A percentile compares a stretch with the other conserved stretches of the same genome.
Conservation (phyloP, 2,329 filamentous ascomycete genomes). For the Esteya vermicola region DNA sequence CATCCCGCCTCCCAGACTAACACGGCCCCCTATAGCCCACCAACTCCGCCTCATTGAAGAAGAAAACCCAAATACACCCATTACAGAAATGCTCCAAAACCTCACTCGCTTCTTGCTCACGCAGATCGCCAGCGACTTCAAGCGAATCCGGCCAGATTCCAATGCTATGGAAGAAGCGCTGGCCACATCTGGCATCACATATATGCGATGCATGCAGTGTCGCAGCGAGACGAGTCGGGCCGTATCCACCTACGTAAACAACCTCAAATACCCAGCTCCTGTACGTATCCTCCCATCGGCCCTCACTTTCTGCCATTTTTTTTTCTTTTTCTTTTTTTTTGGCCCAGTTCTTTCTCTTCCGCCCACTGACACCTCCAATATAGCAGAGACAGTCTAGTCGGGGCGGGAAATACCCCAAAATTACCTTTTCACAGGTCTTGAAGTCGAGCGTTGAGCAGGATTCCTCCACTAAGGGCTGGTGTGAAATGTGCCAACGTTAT, state of each 20-base stretch:
- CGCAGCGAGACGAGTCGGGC: conserved; percentile 71
- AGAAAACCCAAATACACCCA: conserved; percentile 54
- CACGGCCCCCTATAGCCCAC: conserved; percentile 31
- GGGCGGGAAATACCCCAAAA: conserved; percentile 36
- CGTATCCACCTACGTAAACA: conserved; percentile 68
- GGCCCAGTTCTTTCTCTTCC: not conserved
- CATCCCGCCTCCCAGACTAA: not conserved
- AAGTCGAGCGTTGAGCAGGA: conserved; percentile 86
- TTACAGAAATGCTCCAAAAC: conserved; percentile 73
- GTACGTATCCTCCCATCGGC: conserved; percentile 14
- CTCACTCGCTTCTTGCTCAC: conserved; percentile 77
- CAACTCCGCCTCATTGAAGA: conserved; percentile 77
- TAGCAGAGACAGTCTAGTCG: conserved; percentile 15
- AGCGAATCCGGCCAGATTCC: conserved; percentile 47
- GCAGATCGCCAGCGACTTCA: conserved; percentile 64
- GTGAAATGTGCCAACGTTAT: conserved; percentile 78
- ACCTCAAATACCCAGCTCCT: conserved; percentile 63
- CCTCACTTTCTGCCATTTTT: too few relatives aligned
- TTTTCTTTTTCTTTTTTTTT: too few relatives aligned
- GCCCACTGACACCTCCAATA: too few relatives aligned
- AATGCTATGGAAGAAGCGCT: conserved; percentile 58
- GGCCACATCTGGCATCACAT: conserved; percentile 55
- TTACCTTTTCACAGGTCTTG: conserved; percentile 78
- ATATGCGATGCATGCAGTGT: conserved; percentile 76
- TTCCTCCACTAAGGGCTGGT: conserved; percentile 84